Evolutionary conservation across 73 alveolate species (phyloP).

Genomic region (Paramecium sonneborni): DNA sequence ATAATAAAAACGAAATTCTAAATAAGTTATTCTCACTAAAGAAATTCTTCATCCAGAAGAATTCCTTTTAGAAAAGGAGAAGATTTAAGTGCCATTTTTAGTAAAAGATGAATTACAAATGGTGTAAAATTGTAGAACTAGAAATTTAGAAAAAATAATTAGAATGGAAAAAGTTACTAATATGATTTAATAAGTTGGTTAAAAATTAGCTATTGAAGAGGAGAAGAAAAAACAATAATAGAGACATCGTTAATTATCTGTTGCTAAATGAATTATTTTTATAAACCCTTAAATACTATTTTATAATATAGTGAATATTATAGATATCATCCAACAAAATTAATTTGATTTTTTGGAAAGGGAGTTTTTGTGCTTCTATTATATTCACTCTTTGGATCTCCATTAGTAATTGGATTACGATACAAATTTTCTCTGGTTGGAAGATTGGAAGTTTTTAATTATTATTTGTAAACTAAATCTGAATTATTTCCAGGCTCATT

Average conservation of each 20-base stretch:
- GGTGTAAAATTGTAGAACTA: conserved; percentile 13
- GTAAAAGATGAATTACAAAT: neutral
- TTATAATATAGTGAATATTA: neutral
- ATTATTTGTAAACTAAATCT: neutral
- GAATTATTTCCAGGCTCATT: neutral
- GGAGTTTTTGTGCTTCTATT: conserved; percentile 21
- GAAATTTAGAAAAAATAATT: neutral
- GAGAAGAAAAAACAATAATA: neutral
- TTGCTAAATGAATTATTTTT: neutral
- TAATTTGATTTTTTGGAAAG: neutral
- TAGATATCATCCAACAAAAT: neutral
- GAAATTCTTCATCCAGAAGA: neutral
- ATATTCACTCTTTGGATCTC: conserved; percentile 11
- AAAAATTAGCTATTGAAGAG: neutral
- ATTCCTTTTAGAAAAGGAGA: neutral
- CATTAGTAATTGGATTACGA: conserved; percentile 24
- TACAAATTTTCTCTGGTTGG: neutral
- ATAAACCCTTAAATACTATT: neutral
- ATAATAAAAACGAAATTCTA: neutral
- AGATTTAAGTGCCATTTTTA: neutral
- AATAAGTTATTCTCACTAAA: neutral
- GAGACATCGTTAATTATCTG: neutral
- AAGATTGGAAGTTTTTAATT: neutral
- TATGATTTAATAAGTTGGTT: conserved; percentile 3
- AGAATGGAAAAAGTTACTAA: neutral